These are phyloP conservation scores for Candida pseudoglaebosa DNA, from an alignment of 805 yeast genomes.

Conservation along the genomic window DNA sequence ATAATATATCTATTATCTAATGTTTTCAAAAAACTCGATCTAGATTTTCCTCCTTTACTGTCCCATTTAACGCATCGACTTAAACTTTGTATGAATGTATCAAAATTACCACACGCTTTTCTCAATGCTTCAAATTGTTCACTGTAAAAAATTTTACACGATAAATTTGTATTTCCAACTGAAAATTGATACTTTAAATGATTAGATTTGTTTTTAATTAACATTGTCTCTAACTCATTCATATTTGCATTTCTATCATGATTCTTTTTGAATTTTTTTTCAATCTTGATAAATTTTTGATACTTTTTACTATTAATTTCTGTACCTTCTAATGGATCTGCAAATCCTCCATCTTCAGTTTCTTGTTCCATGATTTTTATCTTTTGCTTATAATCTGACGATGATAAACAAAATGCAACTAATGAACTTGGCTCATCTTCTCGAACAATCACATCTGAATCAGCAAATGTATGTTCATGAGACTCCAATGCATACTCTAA, in stretches of 20 bases:
- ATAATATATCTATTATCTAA: conserved; percentile 85
- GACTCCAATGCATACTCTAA: conserved; percentile 75
- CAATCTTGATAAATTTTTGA: conserved; percentile 36
- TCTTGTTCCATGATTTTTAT: conserved; percentile 21
- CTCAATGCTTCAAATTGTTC: conserved; percentile 96
- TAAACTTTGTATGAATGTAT: conserved; percentile 78
- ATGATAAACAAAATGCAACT: conserved; percentile 86
- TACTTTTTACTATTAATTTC: conserved; percentile 23
- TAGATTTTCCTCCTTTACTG: conserved; percentile 94
- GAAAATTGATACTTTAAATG: conserved; percentile 91
- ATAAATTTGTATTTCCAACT: conserved; percentile 75
- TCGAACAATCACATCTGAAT: conserved; percentile 86
- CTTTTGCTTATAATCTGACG: conserved; percentile 74
- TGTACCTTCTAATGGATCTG: conserved; percentile 16
- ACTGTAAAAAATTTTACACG: conserved; percentile 92
- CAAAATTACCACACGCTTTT: conserved; percentile 72
- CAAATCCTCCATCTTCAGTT: conserved; percentile 5
- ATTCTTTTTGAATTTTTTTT: conserved; percentile 36
- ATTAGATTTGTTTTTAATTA: conserved; percentile 80
- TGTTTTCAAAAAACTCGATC: conserved; percentile 90
- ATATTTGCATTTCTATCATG: conserved; percentile 20
- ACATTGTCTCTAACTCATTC: conserved; percentile 53
- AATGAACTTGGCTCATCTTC: conserved; percentile 96
- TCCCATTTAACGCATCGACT: conserved; percentile 96
- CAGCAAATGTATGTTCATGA: conserved; percentile 88